Percentiles rank a stretch among this genome's conserved stretches.
Evolutionary conservation across 176 grass and related monocot species (phyloP).

Genomic region (Stipa capillata): DNA sequence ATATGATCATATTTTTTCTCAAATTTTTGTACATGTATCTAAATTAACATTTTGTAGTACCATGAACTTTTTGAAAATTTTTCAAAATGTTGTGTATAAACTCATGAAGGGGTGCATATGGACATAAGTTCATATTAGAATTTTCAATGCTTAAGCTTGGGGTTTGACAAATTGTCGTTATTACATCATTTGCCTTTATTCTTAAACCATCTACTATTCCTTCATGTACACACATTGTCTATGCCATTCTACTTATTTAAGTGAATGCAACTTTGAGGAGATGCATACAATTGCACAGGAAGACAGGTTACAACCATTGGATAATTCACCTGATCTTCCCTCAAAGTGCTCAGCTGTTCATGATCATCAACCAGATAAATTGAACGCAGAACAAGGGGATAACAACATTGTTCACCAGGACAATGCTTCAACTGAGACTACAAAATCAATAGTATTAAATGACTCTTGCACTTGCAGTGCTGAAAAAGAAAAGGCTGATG

Average conservation of each 20-base stretch:
- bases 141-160: neutral
- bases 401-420: conserved; percentile 30
- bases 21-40: too few species aligned
- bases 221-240: neutral
- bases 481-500: conserved; percentile 62
- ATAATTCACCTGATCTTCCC: conserved; percentile 39
- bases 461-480: conserved; percentile 34
- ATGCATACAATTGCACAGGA: conserved; percentile 46
- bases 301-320: conserved; percentile 28
- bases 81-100: too few species aligned
- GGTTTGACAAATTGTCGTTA: neutral
- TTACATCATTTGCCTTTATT: neutral
- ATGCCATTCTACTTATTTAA: conserved; percentile 2
- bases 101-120: too few species aligned
- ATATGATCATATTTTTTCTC: too few species aligned
- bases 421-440: conserved; percentile 47
- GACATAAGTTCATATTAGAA: too few species aligned
- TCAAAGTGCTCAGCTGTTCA: conserved; percentile 15
- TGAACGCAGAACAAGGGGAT: conserved; percentile 19
- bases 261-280: conserved; percentile 19
- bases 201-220: neutral
- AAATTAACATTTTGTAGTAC: too few species aligned
- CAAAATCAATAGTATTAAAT: conserved; percentile 54
- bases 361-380: conserved; percentile 11
- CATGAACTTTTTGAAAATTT: too few species aligned